Conservation (phyloP, 2,329 filamentous ascomycete species). For the Beauveria pseudobassiana region DNA sequence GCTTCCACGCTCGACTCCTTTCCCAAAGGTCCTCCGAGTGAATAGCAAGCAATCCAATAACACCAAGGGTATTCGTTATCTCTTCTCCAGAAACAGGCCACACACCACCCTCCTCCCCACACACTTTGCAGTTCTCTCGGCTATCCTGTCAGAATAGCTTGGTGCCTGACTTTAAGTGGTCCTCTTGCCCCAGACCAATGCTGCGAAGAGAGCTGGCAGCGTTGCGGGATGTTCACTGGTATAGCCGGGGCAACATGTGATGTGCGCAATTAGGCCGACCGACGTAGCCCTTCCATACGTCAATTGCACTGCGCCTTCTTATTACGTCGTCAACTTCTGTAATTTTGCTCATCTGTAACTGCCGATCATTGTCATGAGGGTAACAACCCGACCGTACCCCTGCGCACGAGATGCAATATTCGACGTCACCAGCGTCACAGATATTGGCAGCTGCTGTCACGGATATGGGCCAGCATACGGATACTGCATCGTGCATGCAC, state of each 20-base stretch:
- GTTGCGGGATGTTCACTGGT: background rate
- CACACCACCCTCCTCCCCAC: background rate
- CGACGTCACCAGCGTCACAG: constrained; percentile 1
- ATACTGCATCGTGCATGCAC: background rate
- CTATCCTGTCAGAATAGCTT: background rate
- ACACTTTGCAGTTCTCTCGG: background rate
- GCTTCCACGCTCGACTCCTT: background rate
- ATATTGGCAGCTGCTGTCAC: background rate
- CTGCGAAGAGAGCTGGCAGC: background rate
- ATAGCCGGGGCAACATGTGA: constrained; percentile 8
- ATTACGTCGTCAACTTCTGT: background rate
- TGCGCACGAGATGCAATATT: background rate
- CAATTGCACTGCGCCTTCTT: background rate
- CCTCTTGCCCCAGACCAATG: background rate
- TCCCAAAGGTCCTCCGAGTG: background rate
- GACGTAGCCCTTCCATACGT: background rate
- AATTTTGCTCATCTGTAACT: background rate
- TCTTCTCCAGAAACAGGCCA: background rate
- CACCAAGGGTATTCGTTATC: constrained; percentile 2
- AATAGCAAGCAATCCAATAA: background rate
- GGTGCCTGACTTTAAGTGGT: background rate
- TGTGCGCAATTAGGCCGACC: background rate
- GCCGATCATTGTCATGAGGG: background rate
- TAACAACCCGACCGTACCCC: background rate
- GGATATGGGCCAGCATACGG: background rate